Evolutionary conservation across 306 rosid species (phyloP).

Genomic region (Inga oerstediana): DNA sequence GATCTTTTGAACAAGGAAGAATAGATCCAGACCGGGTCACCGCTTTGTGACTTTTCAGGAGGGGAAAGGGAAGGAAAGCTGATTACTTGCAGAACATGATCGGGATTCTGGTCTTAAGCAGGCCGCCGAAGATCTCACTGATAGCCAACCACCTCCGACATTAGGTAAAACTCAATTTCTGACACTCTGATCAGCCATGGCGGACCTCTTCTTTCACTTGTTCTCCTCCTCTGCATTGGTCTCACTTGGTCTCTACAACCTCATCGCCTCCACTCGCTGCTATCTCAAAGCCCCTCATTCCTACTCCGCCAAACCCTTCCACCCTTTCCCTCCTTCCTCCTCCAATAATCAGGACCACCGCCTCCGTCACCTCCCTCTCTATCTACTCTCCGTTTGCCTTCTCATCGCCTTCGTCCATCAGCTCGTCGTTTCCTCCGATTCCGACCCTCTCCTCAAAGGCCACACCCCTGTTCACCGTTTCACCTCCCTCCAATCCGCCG

Average conservation of each 20-base stretch:
- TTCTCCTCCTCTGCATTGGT: conserved; percentile 59
- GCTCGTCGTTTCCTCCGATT: conserved; percentile 56
- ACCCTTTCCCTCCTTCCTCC: conserved; percentile 52
- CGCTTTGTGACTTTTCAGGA: background rate
- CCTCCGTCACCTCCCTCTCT: conserved; percentile 64
- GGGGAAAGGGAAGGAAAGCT: background rate
- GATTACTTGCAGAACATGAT: background rate
- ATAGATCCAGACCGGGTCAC: background rate
- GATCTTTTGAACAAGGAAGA: background rate
- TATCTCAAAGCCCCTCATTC: conserved; percentile 70
- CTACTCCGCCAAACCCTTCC: conserved; percentile 83
- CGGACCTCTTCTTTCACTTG: conserved; percentile 57
- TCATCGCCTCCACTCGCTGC: conserved; percentile 53
- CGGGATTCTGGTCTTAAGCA: background rate
- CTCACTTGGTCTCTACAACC: conserved; percentile 71
- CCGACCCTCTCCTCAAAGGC: conserved; percentile 81
- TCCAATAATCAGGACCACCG: conserved; percentile 35
- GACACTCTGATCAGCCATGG: conserved; percentile 30
- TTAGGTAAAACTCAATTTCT: background rate
- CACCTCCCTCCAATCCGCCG: conserved; percentile 76
- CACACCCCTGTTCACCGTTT: conserved; percentile 79
- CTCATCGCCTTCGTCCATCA: conserved; percentile 59
- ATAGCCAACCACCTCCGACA: background rate
- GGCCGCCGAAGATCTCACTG: background rate
- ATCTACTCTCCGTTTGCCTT: conserved; percentile 51